phyloP scores from a whole-genome alignment of 495 filamentous ascomycete species.

The Talaromyces borbonicus region DNA sequence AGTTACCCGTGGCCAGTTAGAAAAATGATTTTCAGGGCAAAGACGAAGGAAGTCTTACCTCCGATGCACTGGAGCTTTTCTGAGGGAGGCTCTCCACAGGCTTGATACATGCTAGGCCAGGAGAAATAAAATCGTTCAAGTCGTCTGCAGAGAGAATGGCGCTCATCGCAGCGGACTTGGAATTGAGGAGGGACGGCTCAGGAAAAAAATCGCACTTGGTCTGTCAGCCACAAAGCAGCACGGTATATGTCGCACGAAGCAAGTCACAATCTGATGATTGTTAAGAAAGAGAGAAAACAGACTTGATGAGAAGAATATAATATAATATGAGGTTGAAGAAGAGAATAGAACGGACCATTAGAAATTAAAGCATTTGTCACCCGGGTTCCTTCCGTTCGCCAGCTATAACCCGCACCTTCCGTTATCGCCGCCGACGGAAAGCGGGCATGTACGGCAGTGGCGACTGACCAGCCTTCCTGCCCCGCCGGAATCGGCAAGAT shows the following conservation, averaged over 20 bases:
- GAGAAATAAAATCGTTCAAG: conserved; percentile 97
- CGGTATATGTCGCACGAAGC: too few relatives aligned
- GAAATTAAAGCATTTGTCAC: too few relatives aligned
- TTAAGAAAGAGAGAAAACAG: too few relatives aligned
- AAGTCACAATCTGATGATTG: too few relatives aligned
- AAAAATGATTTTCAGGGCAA: neutral
- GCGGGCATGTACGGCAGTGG: conserved; percentile 1
- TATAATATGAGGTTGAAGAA: too few relatives aligned
- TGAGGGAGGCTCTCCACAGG: conserved; percentile 83
- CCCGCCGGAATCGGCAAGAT: conserved; percentile 8
- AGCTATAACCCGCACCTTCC: too few relatives aligned
- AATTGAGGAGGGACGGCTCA: conserved; percentile 14
- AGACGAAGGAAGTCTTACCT: conserved; percentile 16
- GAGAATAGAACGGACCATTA: too few relatives aligned
- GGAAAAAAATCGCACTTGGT: conserved; percentile 20
- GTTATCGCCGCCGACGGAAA: neutral
- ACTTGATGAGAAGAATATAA: too few relatives aligned
- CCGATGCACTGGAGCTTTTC: conserved; percentile 24
- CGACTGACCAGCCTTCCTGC: too few relatives aligned
- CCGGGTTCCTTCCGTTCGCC: too few relatives aligned
- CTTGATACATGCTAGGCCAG: conserved; percentile 96
- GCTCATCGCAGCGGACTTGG: conserved; percentile 51
- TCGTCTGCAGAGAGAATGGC: conserved; percentile 95
- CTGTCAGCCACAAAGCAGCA: neutral
- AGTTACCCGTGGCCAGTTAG: conserved; percentile 4